phyloP scores from a whole-genome alignment of 495 filamentous ascomycete species.

The Talaromyces nanjingensis region DNA sequence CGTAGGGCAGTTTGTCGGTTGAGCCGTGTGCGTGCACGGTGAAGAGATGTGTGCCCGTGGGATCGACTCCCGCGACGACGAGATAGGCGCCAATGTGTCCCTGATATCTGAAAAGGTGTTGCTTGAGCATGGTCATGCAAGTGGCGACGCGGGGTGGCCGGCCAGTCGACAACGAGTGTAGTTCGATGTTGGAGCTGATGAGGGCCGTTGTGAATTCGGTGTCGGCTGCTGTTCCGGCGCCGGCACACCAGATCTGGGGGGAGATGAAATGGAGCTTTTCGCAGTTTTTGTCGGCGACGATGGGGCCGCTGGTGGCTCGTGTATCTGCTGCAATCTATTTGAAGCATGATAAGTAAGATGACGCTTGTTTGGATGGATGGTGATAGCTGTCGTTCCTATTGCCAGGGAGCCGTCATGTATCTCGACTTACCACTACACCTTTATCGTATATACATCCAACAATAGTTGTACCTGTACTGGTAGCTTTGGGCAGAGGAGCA shows the following conservation, averaged over 20 bases:
- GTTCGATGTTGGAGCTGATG: conserved; percentile 96
- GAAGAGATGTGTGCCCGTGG: conserved; percentile 91
- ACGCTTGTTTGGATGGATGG: background rate
- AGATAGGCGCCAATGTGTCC: conserved; percentile 98
- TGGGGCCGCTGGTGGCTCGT: conserved; percentile 92
- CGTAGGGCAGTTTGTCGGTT: conserved; percentile 98
- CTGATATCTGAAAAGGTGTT: conserved; percentile 97
- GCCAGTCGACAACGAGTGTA: conserved; percentile 90
- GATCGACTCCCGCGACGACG: conserved; percentile 95
- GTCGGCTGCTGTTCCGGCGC: conserved; percentile 95
- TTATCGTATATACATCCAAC: conserved; percentile 96
- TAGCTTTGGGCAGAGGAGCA: conserved; percentile 91
- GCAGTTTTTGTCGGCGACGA: conserved; percentile 99
- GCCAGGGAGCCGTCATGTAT: background rate
- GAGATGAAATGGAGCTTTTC: conserved; percentile 99
- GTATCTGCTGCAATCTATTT: conserved; percentile 90
- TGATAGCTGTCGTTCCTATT: background rate
- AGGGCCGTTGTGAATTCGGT: conserved; percentile 98
- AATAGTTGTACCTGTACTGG: conserved; percentile 98
- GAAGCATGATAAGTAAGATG: conserved; percentile 5
- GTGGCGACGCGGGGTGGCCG: conserved; percentile 96
- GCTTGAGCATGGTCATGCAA: conserved; percentile 99
- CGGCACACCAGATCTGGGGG: conserved; percentile 99
- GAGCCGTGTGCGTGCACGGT: conserved; percentile 98
- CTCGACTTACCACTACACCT: conserved; percentile 73